Evolutionary conservation across 2,329 filamentous ascomycete genomes (phyloP), one percentile per base, ranked within the genome.

Genomic region (Cercospora citrullina): DNA sequence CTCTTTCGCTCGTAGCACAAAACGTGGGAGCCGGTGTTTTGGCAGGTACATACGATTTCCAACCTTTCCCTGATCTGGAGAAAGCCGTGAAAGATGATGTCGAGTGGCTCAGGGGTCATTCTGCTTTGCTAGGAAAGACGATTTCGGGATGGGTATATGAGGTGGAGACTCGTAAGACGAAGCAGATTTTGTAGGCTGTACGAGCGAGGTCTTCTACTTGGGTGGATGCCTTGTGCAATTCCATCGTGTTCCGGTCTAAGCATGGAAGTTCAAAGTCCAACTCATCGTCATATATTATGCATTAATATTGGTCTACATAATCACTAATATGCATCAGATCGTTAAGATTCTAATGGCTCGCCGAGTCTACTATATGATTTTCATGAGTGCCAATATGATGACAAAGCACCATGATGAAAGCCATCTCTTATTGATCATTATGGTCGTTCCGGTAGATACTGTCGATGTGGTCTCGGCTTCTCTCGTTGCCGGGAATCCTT

Each of bases 101-200:
- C 0, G 80, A 80, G 58, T 87, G 87, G 71, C 75, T 95, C 71
- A 87, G 85, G 78, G 82, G 78, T 60, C 86, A 83, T 59, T 85
- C 85, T 64, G 81, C 90, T 16, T 83, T 94, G 5, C 81, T 89
- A 21, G 82, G 88, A 21, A 80, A 80, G 28, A 84, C 91, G 3
- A 79, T 80, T 0, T 90, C 86, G 5, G 91, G 91, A 0, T 94
- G 91, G 87, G 80, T 94, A 2, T 94, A 93, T 80, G 89, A 93
- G 74, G 90, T 94, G 51, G 87, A 91, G 81, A 92, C 87, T 1
- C 91, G 91, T 0, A 89, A 83, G 77, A 84, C 85, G 60, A 83
- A 81, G 70, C 81, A 79, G 64, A 80, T 89, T 58, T 80, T 82
- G 51, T 58, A 33, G 4, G 16, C 26, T 26, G 26, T 26, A 26